Conservation (phyloP, 306 rosid genomes). For the Macrotyloma uniflorum region DNA sequence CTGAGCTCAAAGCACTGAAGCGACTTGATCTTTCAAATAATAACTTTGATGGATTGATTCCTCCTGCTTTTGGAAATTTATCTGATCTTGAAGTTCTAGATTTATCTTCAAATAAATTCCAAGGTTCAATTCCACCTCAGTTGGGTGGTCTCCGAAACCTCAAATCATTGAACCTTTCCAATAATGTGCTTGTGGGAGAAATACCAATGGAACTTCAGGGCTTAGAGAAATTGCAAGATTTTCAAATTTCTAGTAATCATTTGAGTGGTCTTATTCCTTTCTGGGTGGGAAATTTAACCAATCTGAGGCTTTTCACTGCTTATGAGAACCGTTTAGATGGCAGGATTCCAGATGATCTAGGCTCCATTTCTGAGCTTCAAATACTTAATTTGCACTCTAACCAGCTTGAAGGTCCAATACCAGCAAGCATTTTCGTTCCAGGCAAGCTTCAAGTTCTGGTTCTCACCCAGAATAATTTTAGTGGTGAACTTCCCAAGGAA, state of each 20-base stretch:
- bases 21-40: constrained; percentile 87
- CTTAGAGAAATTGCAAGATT: constrained; percentile 63
- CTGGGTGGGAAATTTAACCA: constrained; percentile 87
- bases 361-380: constrained; percentile 69
- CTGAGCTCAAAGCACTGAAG: constrained; percentile 87
- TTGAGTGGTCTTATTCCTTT: constrained; percentile 80
- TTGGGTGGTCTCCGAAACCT: constrained; percentile 76
- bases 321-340: constrained; percentile 88
- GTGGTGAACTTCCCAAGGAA: constrained; percentile 50
- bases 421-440: constrained; percentile 71
- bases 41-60: constrained; percentile 75
- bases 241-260: constrained; percentile 82
- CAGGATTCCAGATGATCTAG: constrained; percentile 75
- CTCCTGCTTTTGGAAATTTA: constrained; percentile 66
- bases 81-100: constrained; percentile 87
- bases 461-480: constrained; percentile 86
- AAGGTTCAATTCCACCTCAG: constrained; percentile 75
- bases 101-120: constrained; percentile 82
- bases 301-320: constrained; percentile 78
- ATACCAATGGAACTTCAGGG: constrained; percentile 80
- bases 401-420: constrained; percentile 82
- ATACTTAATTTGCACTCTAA: constrained; percentile 92
- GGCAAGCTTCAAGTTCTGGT: constrained; percentile 87
- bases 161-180: constrained; percentile 78
- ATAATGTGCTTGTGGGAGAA: constrained; percentile 74